A percentile compares a stretch with the other conserved stretches of the same genome.
phyloP scores from a whole-genome alignment of 2,329 filamentous ascomycete species.

The Fusarium pseudoanthophilum region DNA sequence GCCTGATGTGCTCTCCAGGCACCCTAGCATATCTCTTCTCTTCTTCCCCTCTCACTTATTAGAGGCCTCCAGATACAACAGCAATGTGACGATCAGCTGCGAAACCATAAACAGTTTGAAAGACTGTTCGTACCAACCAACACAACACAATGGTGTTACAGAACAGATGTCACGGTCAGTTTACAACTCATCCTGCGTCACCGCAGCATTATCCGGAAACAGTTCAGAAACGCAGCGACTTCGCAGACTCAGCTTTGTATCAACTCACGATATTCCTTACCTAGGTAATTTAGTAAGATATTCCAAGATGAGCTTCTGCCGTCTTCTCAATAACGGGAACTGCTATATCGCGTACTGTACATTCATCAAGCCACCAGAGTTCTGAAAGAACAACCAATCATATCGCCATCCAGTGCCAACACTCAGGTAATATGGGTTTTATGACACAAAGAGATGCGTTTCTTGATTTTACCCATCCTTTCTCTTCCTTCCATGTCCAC shows the following conservation, averaged over 20 bases:
- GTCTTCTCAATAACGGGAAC: not conserved
- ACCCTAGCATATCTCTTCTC: not conserved
- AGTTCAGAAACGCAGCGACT: not conserved
- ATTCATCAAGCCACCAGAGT: not conserved
- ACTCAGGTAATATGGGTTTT: not conserved
- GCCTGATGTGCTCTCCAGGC: not conserved
- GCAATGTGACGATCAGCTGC: not conserved
- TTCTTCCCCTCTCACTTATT: not conserved
- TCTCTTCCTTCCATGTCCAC: not conserved
- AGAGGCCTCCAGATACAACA: not conserved
- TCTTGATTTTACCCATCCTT: slow-evolving; percentile 1
- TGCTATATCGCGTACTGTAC: not conserved
- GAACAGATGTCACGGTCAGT: not conserved
- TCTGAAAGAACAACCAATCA: not conserved
- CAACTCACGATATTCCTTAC: not conserved
- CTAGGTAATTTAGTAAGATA: not conserved
- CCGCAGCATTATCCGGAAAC: not conserved
- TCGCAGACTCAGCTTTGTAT: not conserved
- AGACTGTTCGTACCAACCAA: not conserved
- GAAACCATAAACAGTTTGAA: not conserved
- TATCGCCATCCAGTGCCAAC: not conserved
- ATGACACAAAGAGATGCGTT: not conserved
- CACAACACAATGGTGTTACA: not conserved
- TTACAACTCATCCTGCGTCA: not conserved
- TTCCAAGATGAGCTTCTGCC: not conserved